phyloP scores from a whole-genome alignment of 202 grass and related monocot species.

The Miscanthus sacchariflorus region DNA sequence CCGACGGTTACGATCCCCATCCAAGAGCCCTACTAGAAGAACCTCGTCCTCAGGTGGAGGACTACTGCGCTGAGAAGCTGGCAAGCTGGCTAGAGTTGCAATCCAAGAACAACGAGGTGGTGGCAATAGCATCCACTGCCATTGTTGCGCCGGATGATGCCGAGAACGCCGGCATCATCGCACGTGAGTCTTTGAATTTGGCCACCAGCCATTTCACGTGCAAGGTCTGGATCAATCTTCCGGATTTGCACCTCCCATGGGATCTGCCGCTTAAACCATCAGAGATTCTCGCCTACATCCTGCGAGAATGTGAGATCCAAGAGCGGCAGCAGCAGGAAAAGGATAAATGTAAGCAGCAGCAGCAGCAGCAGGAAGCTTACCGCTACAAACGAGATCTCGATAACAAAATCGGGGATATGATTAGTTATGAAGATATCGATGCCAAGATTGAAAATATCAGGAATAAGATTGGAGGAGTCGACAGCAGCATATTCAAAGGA shows the following conservation, averaged over 20 bases:
- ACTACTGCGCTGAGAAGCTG: background rate
- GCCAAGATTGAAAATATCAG: no score
- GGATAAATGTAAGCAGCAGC: no score
- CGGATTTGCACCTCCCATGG: background rate
- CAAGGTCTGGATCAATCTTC: background rate
- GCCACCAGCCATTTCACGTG: background rate
- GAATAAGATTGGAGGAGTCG: background rate
- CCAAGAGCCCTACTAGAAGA: background rate
- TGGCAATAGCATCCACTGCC: background rate
- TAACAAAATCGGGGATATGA: background rate
- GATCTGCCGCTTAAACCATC: background rate
- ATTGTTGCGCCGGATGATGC: background rate
- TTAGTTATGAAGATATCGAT: background rate
- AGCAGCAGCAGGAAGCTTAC: no score
- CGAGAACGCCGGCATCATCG: background rate
- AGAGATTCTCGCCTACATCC: background rate
- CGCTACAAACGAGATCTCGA: background rate
- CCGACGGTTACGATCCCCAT: background rate
- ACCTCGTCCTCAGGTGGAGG: background rate
- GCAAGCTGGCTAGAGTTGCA: background rate
- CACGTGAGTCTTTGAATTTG: background rate
- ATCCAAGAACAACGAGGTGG: background rate
- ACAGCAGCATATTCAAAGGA: background rate
- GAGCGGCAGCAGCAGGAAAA: background rate
- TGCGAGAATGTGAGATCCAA: background rate